These are phyloP conservation scores for Narthecium ossifragum DNA, from an alignment of 106 monocot species.

Conservation along the genomic window DNA sequence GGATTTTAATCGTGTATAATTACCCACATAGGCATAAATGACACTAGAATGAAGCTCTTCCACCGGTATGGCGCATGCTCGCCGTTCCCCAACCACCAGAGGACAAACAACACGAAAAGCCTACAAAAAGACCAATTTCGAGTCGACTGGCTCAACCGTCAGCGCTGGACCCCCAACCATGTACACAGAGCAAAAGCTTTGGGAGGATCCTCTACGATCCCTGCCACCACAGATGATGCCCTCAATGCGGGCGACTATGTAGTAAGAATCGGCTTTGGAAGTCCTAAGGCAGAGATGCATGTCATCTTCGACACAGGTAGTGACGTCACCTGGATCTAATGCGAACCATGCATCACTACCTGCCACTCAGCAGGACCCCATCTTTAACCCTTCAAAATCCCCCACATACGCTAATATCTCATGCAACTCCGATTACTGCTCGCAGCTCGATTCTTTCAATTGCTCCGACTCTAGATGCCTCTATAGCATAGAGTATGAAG, in stretches of 20 bases:
- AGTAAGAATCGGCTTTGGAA: slow-evolving; percentile 26
- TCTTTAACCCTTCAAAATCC: slow-evolving; percentile 25
- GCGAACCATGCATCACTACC: too few species aligned
- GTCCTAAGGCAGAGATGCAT: slow-evolving; percentile 8
- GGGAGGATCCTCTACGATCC: background rate
- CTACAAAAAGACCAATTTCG: slow-evolving; percentile 6
- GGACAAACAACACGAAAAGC: background rate
- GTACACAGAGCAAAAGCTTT: background rate
- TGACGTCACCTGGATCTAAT: too few species aligned
- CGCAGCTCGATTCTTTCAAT: background rate
- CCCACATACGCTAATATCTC: slow-evolving; percentile 15
- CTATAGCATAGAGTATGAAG: slow-evolving; percentile 17
- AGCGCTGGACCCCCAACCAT: background rate
- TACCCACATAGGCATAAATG: background rate
- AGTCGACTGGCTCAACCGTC: background rate
- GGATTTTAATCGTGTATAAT: too few species aligned
- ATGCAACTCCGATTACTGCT: slow-evolving; percentile 25
- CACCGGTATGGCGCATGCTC: slow-evolving; percentile 14
- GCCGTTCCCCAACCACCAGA: background rate
- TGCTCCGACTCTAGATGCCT: slow-evolving; percentile 1
- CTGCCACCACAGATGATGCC: background rate
- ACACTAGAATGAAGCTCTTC: background rate
- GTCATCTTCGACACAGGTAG: too few species aligned
- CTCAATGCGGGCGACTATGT: slow-evolving; percentile 19
- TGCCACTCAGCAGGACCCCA: slow-evolving; percentile 14